Conservation (phyloP, 495 filamentous ascomycete genomes). For the Trichoderma virens region DNA sequence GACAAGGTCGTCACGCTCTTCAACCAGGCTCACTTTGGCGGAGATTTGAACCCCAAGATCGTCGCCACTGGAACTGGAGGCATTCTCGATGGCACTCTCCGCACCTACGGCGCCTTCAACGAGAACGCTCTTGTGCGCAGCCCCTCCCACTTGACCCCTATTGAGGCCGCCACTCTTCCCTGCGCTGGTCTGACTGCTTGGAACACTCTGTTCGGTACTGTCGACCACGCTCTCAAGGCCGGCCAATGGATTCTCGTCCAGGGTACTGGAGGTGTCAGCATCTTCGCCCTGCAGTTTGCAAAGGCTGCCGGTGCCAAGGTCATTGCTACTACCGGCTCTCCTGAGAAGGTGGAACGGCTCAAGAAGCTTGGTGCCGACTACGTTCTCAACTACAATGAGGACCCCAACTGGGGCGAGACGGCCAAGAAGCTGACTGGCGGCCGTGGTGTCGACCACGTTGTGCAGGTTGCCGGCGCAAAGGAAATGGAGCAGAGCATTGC, state of each 20-base stretch:
- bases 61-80: constrained; percentile 18
- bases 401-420: constrained; percentile 53
- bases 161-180: constrained; percentile 19
- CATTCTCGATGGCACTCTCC: constrained; percentile 17
- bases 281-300: constrained; percentile 30
- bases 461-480: constrained; percentile 48
- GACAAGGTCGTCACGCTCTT: constrained; percentile 22
- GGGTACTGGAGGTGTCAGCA: constrained; percentile 28
- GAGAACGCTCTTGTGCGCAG: constrained; percentile 20
- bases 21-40: constrained; percentile 16
- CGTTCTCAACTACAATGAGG: constrained; percentile 52
- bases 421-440: constrained; percentile 48
- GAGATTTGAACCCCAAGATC: constrained; percentile 8
- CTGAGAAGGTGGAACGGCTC: constrained; percentile 25
- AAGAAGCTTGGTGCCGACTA: constrained; percentile 41
- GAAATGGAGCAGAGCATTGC: constrained; percentile 49
- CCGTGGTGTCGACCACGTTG: constrained; percentile 50
- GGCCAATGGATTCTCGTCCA: constrained; percentile 26
- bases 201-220: constrained; percentile 29
- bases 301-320: constrained; percentile 29
- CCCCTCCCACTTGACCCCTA: constrained; percentile 17
- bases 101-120: constrained; percentile 19
- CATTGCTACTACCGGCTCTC: constrained; percentile 33
- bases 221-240: constrained; percentile 13
- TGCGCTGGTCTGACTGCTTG: constrained; percentile 28